phyloP scores from a whole-genome alignment of 2,329 filamentous ascomycete species.

The Colletotrichum noveboracense region DNA sequence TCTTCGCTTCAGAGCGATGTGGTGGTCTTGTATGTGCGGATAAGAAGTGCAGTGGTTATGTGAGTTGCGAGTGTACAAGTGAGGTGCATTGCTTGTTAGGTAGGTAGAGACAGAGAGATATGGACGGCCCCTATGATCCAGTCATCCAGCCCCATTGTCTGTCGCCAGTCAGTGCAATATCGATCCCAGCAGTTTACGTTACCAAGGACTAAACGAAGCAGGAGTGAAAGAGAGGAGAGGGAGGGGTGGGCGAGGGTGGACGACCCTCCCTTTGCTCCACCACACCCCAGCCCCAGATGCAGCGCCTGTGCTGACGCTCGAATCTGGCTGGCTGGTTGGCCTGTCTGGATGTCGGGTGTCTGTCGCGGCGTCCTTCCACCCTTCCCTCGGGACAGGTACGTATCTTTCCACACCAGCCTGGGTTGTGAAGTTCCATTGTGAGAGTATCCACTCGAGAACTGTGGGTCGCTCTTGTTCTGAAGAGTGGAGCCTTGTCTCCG shows the following conservation, averaged over 20 bases:
- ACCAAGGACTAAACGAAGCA: background rate
- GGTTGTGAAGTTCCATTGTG: no score
- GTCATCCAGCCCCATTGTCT: background rate
- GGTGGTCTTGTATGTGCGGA: background rate
- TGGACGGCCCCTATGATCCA: background rate
- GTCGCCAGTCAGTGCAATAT: background rate
- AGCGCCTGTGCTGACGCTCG: conserved; percentile 15
- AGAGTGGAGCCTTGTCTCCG: conserved; percentile 3
- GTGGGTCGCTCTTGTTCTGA: background rate
- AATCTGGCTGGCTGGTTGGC: background rate
- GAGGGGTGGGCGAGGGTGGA: background rate
- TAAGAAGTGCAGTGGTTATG: background rate
- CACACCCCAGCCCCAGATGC: background rate
- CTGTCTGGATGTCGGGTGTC: background rate
- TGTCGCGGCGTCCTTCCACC: background rate
- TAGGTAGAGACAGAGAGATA: background rate
- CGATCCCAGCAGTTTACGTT: background rate
- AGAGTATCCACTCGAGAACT: background rate
- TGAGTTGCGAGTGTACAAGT: background rate
- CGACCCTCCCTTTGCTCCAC: background rate
- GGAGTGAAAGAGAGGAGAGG: background rate
- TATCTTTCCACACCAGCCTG: background rate
- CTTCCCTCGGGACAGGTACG: conserved; percentile 8
- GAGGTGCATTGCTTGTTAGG: background rate
- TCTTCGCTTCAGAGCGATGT: background rate